Evolutionary conservation across 208 protist genomes (phyloP), one percentile per base, ranked within the genome.

Genomic region (Crithidia fasciculata): DNA sequence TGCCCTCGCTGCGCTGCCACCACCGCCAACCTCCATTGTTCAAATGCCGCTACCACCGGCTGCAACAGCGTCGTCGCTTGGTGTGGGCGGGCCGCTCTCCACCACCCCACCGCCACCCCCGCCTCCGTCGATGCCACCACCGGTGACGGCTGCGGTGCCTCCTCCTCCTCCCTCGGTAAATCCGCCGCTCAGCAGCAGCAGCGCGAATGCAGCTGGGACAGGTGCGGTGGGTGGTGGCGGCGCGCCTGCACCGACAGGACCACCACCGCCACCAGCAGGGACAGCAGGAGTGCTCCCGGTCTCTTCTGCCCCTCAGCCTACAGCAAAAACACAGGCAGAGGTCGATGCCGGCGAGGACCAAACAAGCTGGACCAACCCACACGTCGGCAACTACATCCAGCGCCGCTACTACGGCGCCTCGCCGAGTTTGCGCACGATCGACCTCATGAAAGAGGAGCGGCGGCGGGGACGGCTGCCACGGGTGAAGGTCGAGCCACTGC

Each of bases 311-410:
- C 28, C 28, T 28, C 28, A 28, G 8, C 37, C 62, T 7, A 36
- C 73, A 8, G 43, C 54, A 37, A 49, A 63, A 13, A 13, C 69
- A 8, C 2, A 47, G 9, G 37, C 44, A 18, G 36, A 49, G 2
- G 37, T n/a, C 47, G 54, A 18, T 4, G 43, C 52, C 18, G 65
- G 19, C 8, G 56, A 74, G 3, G 67, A 76, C 47, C 77, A 74
- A 0, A 63, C 91, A 12, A 65, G 72, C 53, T 96, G 91, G 89
- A 90, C 86, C 7, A 96, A 96, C 76, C 90, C 90, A 16, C 89
- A 96, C 66, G 91, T 96, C 3, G 89, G 89, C 40, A 87, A 92
- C 77, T 96, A 96, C 79, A 96, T 96, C 57, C 87, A 91, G 71
- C 88, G 91, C 0, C 88, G 91, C 28, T 96, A 93, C 77, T 96